These are phyloP conservation scores for Primulina tabacum DNA, from an alignment of 257 asterid genomes.

Conservation along the genomic window DNA sequence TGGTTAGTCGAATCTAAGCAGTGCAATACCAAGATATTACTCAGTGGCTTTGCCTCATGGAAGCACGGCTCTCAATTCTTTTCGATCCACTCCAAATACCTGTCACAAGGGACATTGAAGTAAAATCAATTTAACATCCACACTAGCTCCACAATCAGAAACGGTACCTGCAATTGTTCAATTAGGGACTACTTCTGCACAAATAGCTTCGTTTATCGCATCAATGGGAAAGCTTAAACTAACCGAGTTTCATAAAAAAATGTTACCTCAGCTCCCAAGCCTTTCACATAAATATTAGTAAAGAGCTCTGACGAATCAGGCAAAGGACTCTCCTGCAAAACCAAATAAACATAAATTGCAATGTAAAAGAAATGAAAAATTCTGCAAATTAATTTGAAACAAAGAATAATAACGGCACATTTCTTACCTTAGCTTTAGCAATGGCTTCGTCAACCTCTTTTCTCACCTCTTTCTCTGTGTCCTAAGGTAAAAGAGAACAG, in stretches of 20 bases:
- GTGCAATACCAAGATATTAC: conserved; percentile 1
- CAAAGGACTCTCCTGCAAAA: conserved; percentile 80
- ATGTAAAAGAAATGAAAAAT: conserved; percentile 9
- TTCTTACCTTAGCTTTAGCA: conserved; percentile 92
- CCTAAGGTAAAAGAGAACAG: conserved; percentile 43
- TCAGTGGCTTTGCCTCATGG: conserved; percentile 47
- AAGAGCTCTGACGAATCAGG: conserved; percentile 97
- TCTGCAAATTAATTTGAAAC: conserved; percentile 18
- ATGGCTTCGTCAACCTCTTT: conserved; percentile 94
- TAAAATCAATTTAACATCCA: conserved; percentile 3
- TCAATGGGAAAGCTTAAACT: neutral
- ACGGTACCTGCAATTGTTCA: neutral
- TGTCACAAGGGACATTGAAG: conserved; percentile 35
- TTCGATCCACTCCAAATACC: conserved; percentile 88
- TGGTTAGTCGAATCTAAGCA: conserved; percentile 19
- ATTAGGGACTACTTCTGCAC: neutral
- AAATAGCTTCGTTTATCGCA: neutral
- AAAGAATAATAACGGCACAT: conserved; percentile 11
- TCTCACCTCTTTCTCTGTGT: conserved; percentile 76
- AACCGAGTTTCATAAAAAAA: conserved; percentile 14
- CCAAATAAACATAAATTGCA: conserved; percentile 15
- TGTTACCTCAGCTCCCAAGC: conserved; percentile 80
- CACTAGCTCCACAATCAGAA: neutral
- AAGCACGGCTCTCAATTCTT: conserved; percentile 69
- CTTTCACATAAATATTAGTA: conserved; percentile 76